Evolutionary conservation across 225 moss, liverwort and hornwort species (phyloP).

Genomic region (Rhytidiadelphus loreus): DNA sequence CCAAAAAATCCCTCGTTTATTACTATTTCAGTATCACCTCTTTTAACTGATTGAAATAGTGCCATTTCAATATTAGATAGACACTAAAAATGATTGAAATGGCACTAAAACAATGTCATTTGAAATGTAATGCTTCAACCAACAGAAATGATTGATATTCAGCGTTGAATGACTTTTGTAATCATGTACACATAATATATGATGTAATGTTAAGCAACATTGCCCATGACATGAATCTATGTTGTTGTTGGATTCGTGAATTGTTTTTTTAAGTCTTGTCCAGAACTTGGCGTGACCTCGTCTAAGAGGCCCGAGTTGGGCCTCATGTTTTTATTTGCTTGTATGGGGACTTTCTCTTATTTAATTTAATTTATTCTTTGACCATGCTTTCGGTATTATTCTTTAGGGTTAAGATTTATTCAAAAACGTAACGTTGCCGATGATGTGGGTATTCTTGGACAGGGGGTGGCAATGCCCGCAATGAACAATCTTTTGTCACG

Average conservation of each 20-base stretch:
- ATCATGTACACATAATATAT: not conserved
- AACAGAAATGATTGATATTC: not conserved
- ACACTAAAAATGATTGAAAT: not conserved
- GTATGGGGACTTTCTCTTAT: not conserved
- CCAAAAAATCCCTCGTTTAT: not conserved
- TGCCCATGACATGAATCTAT: not conserved
- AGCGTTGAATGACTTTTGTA: not conserved
- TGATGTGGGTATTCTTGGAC: not conserved
- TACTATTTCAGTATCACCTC: not conserved
- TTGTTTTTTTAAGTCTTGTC: not conserved
- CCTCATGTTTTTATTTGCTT: not conserved
- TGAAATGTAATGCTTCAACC: not conserved
- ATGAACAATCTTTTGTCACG: constrained; percentile 95
- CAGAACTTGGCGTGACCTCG: not conserved
- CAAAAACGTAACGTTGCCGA: not conserved
- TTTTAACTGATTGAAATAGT: not conserved
- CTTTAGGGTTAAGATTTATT: not conserved
- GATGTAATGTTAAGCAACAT: not conserved
- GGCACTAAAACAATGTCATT: not conserved
- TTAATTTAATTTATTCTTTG: not conserved
- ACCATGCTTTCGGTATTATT: not conserved
- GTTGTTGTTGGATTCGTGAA: not conserved
- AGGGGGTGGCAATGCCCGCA: constrained; percentile 99
- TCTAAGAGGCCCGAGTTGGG: not conserved
- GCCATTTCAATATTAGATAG: too few species aligned